A percentile compares a stretch with the other conserved stretches of the same genome.
Conservation (phyloP, 1,139 yeast species). For the Suhomyces guaymorum region DNA sequence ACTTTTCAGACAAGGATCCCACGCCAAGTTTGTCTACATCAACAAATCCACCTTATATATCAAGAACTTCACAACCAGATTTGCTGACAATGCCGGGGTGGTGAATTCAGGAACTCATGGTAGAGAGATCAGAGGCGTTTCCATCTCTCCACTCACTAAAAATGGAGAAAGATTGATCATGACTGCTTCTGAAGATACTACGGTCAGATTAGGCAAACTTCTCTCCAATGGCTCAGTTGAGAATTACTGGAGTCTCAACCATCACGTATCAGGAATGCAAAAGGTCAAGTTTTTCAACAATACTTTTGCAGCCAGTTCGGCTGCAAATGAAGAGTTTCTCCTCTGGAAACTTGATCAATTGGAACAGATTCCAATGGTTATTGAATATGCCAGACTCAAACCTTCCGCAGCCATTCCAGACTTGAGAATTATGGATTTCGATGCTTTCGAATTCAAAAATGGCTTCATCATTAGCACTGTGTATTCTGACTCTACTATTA, state of each 20-base stretch:
- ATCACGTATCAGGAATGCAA: constrained; percentile 89
- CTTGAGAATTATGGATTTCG: constrained; percentile 85
- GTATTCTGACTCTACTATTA: constrained; percentile 81
- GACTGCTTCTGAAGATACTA: constrained; percentile 89
- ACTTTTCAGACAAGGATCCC: constrained; percentile 27
- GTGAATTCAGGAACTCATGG: constrained; percentile 77
- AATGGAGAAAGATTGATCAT: constrained; percentile 45
- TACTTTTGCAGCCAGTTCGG: constrained; percentile 56
- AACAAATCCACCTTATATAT: constrained; percentile 50
- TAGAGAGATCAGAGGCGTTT: constrained; percentile 75
- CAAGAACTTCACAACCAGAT: constrained; percentile 26
- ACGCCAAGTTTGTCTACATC: constrained; percentile 49
- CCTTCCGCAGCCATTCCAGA: constrained; percentile 68
- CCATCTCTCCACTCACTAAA: constrained; percentile 37
- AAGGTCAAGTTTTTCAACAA: constrained; percentile 61
- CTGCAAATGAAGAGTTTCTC: constrained; percentile 87
- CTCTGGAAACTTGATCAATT: constrained; percentile 64
- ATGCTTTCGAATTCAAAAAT: constrained; percentile 34
- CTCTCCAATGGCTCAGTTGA: constrained; percentile 40
- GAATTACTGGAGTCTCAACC: constrained; percentile 64
- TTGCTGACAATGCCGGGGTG: constrained; percentile 28
- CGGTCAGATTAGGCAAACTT: constrained; percentile 59
- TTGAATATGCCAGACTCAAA: constrained; percentile 46
- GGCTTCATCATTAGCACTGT: constrained; percentile 65
- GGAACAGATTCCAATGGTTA: constrained; percentile 43